Base-by-base conservation (phyloP, 495 filamentous ascomycete genomes). In the Friedmanniomyces simplex region DNA sequence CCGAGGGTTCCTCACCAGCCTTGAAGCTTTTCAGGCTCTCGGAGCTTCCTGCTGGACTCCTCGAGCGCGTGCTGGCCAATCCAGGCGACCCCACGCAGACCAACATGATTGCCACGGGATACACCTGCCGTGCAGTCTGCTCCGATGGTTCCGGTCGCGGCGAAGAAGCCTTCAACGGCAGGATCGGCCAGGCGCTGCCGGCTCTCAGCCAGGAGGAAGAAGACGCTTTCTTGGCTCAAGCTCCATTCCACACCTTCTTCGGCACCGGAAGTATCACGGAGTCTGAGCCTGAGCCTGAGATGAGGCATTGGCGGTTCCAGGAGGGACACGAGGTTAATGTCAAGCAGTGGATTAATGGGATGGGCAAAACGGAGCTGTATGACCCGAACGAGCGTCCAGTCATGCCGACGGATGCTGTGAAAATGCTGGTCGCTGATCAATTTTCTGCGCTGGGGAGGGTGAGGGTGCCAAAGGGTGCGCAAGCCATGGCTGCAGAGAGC, bases 271-370 rank as follows among this genome's bases (percentile, higher is more conserved):
- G 12, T 26, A 18, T 5, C n/a, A n/a, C n/a, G n/a, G n/a, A n/a
- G n/a, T n/a, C n/a, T n/a, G n/a, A n/a, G 18, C 22, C 18, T 18
- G 34, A 30, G 22, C 28, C 39, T 46, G 26, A 22, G 10, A 5
- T 54, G 22, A 13, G 32, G 18, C 47, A 22, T 21, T 60, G 51
- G 51, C 1, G 45, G 13, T 55, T 55, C 34, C 11, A 42, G 26
- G 28, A 39, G 7, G 58, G 58, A 3, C 12, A 55, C 11, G 36
- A 50, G 20, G 21, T 43, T 4, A 51, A 7, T 20, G 34, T 62
- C 18, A 34, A 48, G 18, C 59, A 62, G 50, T 62, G 57, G 47
- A 22, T 53, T 2, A 41, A 14, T 3, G 59, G 59, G 20, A 54
- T 62, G 39, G 55, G 54, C 5, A 16, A 54, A 22, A 48, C 48